Evolutionary conservation across 345 rosid genomes (phyloP).

Genomic region (Salix viminalis): DNA sequence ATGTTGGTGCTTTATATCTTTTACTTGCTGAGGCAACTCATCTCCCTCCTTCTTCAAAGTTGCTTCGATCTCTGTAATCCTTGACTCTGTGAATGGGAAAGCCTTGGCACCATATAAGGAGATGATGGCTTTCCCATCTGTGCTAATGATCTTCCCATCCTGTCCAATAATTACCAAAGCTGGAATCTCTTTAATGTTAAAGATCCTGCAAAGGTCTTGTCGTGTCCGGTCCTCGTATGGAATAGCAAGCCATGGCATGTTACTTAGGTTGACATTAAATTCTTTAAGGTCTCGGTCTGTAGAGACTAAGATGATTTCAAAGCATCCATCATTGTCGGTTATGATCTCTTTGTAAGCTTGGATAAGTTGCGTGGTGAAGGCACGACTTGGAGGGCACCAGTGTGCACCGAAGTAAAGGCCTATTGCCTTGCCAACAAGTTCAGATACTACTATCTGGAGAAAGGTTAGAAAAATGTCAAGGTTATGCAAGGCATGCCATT

Average conservation of each 20-base stretch:
- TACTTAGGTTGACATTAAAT: constrained; percentile 42
- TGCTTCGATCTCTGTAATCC: constrained; percentile 51
- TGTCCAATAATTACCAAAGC: constrained; percentile 60
- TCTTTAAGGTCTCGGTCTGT: constrained; percentile 64
- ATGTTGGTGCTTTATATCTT: constrained; percentile 59
- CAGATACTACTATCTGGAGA: constrained; percentile 45
- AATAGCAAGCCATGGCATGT: constrained; percentile 75
- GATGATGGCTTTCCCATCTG: constrained; percentile 51
- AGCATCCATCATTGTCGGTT: constrained; percentile 24
- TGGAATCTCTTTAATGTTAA: constrained; percentile 63
- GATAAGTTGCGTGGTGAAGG: constrained; percentile 57
- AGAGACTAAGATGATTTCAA: constrained; percentile 58
- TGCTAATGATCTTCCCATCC: constrained; percentile 53
- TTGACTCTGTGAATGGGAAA: constrained; percentile 58
- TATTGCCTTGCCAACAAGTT: constrained; percentile 67
- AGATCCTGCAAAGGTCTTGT: constrained; percentile 65
- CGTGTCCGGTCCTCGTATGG: constrained; percentile 64
- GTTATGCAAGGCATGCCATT: not conserved
- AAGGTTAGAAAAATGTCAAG: not conserved
- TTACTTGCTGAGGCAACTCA: constrained; percentile 48
- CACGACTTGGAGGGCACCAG: constrained; percentile 74
- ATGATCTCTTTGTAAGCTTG: constrained; percentile 51
- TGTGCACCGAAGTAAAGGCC: constrained; percentile 75
- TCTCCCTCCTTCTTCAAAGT: constrained; percentile 59
- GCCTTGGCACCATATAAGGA: constrained; percentile 60